phyloP scores from a whole-genome alignment of 2,329 filamentous ascomycete genomes.

The Coleophoma eucalyptorum region DNA sequence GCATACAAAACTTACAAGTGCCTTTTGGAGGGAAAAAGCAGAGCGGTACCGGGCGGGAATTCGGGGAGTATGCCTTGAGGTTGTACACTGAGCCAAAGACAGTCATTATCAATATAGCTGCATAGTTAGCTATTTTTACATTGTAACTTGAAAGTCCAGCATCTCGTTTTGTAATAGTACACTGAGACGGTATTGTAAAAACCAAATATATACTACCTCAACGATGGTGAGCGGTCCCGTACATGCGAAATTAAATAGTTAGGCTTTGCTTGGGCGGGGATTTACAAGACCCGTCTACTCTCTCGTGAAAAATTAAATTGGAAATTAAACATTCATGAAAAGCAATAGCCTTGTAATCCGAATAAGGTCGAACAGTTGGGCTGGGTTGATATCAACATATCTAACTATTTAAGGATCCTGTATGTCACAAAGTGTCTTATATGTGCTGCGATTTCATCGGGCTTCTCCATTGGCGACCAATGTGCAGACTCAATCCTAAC shows the following conservation, averaged over 20 bases:
- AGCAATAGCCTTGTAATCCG: background rate
- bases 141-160: background rate
- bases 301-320: no score
- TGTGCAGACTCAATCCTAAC: conserved; percentile 29
- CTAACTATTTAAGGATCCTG: background rate
- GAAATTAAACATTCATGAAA: no score
- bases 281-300: no score
- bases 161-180: background rate
- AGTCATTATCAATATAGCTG: background rate
- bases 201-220: no score
- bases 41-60: conserved; percentile 5
- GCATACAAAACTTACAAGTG: conserved; percentile 1
- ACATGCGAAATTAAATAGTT: no score
- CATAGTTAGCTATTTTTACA: background rate
- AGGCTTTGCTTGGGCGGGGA: no score
- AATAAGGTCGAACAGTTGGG: background rate
- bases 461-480: conserved; percentile 31
- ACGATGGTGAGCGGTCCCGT: no score
- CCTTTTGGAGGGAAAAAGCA: conserved; percentile 11
- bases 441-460: conserved; percentile 20
- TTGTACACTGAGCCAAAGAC: background rate
- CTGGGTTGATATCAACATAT: background rate
- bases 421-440: conserved; percentile 5
- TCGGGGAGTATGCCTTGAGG: background rate
- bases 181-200: no score